A percentile compares a stretch with the other conserved stretches of the same genome.
These are phyloP conservation scores for Hyaloperonospora brassicae DNA, from an alignment of 352 stramenopile genomes.

Conservation along the genomic window DNA sequence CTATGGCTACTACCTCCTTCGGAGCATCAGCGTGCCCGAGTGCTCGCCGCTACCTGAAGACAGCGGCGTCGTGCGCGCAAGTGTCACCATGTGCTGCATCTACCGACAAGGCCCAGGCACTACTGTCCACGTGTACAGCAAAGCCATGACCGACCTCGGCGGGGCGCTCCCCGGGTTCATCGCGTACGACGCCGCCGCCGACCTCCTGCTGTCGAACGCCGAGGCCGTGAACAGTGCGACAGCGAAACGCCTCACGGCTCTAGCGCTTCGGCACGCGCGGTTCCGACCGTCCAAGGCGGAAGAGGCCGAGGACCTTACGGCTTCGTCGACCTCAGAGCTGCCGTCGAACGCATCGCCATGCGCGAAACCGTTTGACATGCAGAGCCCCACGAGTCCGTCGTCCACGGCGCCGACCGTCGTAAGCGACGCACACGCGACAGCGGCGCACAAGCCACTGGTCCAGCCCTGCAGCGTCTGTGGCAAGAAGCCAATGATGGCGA, in stretches of 20 bases:
- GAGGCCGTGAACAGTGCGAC: slow-evolving; percentile 33
- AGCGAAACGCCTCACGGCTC: slow-evolving; percentile 39
- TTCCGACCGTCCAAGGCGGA: slow-evolving; percentile 2
- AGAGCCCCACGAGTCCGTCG: slow-evolving; percentile 17
- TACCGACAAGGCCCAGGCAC: slow-evolving; percentile 41
- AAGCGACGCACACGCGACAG: not conserved
- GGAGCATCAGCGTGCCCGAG: slow-evolving; percentile 40
- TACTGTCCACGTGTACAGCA: slow-evolving; percentile 46
- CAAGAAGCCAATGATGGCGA: slow-evolving; percentile 28
- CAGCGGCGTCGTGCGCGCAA: slow-evolving; percentile 37
- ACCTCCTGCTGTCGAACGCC: slow-evolving; percentile 35
- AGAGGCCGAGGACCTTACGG: slow-evolving; percentile 15
- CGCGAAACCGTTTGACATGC: slow-evolving; percentile 17
- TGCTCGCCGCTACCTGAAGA: slow-evolving; percentile 42
- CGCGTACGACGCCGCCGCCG: slow-evolving; percentile 33
- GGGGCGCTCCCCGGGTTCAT: slow-evolving; percentile 41
- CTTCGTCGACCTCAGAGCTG: slow-evolving; percentile 18
- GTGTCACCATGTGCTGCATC: slow-evolving; percentile 55
- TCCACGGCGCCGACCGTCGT: slow-evolving; percentile 2
- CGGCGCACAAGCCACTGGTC: slow-evolving; percentile 12
- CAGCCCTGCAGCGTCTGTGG: slow-evolving; percentile 23
- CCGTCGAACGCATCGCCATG: slow-evolving; percentile 14
- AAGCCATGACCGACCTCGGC: slow-evolving; percentile 44
- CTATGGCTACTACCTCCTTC: slow-evolving; percentile 50
- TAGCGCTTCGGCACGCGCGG: slow-evolving; percentile 7